Conservation (phyloP, 1,284 basidiomycete genomes). For the Rhodotorula sp. region DNA sequence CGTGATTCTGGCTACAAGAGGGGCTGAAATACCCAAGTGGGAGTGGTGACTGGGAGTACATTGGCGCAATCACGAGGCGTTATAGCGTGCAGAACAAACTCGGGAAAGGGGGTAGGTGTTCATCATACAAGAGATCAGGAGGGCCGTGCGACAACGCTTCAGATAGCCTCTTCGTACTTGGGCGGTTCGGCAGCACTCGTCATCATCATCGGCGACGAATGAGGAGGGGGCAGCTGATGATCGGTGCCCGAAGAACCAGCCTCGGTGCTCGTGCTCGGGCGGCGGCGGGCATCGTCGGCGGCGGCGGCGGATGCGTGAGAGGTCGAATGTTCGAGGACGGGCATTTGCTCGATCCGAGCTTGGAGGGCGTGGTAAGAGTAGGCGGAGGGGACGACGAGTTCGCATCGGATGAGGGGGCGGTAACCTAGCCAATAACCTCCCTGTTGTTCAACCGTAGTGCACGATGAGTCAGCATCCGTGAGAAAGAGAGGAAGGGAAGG, state of each 20-base stretch:
- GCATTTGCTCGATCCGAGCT: conserved; percentile 5
- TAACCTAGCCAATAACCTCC: conserved; percentile 39
- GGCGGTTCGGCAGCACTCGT: background rate
- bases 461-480: too few relatives aligned
- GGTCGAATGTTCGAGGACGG: conserved; percentile 4
- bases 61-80: too few relatives aligned
- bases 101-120: too few relatives aligned
- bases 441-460: background rate
- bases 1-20: too few relatives aligned
- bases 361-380: background rate
- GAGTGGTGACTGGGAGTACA: too few relatives aligned
- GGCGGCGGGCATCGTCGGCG: background rate
- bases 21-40: too few relatives aligned
- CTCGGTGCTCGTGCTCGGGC: background rate
- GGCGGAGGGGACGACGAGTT: conserved; percentile 34
- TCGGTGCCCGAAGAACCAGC: background rate
- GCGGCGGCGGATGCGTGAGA: background rate
- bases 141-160: too few relatives aligned
- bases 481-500: too few relatives aligned
- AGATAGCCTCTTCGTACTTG: background rate
- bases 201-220: too few relatives aligned
- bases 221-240: background rate
- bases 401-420: conserved; percentile 32
- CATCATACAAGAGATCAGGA: too few relatives aligned
- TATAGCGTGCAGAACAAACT: too few relatives aligned